Conservation (phyloP, 1,139 yeast species). For the Candida frijolesensis region DNA sequence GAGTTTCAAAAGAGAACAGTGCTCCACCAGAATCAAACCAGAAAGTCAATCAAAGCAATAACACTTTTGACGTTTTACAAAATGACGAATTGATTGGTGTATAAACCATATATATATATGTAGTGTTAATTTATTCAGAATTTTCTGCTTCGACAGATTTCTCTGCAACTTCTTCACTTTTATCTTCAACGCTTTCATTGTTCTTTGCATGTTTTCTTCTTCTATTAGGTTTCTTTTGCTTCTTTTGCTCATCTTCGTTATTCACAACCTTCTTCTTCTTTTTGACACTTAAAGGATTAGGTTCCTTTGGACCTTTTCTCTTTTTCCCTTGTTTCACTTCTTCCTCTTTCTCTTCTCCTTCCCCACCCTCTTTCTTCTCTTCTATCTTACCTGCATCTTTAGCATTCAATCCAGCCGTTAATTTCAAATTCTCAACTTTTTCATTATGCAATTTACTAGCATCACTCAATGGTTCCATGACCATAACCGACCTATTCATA, state of each 20-base stretch:
- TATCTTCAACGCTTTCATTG: constrained; percentile 13
- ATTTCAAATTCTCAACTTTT: constrained; percentile 62
- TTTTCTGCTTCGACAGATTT: not conserved
- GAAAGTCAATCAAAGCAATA: constrained; percentile 13
- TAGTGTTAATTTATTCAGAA: constrained; percentile 1
- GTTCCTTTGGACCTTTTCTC: constrained; percentile 73
- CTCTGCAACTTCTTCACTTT: not conserved
- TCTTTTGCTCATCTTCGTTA: constrained; percentile 11
- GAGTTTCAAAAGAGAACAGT: constrained; percentile 5
- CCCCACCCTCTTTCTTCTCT: constrained; percentile 21
- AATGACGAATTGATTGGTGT: constrained; percentile 11
- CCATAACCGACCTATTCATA: constrained; percentile 89
- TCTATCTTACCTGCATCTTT: constrained; percentile 39
- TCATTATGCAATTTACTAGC: constrained; percentile 62
- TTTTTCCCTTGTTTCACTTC: constrained; percentile 35
- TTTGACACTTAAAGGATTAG: constrained; percentile 83
- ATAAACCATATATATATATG: not conserved
- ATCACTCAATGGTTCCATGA: constrained; percentile 88
- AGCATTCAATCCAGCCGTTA: constrained; percentile 76
- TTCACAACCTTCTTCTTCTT: constrained; percentile 49
- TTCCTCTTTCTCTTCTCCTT: constrained; percentile 21
- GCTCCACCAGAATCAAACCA: constrained; percentile 6
- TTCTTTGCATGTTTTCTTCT: constrained; percentile 35
- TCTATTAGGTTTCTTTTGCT: constrained; percentile 28
- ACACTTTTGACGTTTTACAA: constrained; percentile 21